A percentile compares a stretch with the other conserved stretches of the same genome.
Conservation (phyloP, 2,329 filamentous ascomycete genomes). For the Cercospora citrullina region DNA sequence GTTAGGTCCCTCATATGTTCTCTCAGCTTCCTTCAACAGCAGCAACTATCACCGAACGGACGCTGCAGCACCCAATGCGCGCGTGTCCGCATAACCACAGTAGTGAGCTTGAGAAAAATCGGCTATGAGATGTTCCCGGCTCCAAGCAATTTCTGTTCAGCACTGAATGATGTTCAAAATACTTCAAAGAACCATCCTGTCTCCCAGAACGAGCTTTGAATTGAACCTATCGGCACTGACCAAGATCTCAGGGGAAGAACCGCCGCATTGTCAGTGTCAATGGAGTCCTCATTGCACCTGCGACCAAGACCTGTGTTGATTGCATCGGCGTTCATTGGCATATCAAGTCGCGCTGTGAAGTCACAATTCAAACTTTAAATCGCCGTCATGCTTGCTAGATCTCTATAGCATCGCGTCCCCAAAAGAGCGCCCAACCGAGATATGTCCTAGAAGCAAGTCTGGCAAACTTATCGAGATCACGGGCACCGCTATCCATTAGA, state of each 20-base stretch:
- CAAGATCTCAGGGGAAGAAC: neutral
- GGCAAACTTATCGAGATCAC: neutral
- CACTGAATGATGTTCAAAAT: too few species aligned
- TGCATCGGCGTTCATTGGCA: neutral
- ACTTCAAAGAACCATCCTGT: too few species aligned
- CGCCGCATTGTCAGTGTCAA: neutral
- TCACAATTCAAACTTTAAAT: neutral
- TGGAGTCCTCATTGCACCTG: neutral
- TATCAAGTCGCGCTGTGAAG: neutral
- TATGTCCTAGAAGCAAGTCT: neutral
- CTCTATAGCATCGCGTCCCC: neutral
- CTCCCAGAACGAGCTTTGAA: too few species aligned
- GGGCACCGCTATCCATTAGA: neutral
- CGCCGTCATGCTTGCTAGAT: neutral
- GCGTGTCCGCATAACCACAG: too few species aligned
- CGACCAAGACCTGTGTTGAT: neutral
- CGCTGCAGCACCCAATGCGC: too few species aligned
- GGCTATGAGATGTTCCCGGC: too few species aligned
- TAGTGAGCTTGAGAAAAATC: too few species aligned
- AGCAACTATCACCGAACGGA: too few species aligned
- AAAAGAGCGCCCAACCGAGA: neutral
- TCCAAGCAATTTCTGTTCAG: too few species aligned
- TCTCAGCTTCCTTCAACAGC: too few species aligned
- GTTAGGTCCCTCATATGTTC: too few species aligned
- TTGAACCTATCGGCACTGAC: neutral